Base-by-base conservation (phyloP, 2,329 filamentous ascomycete species). In the Fonsecaea monophora region DNA sequence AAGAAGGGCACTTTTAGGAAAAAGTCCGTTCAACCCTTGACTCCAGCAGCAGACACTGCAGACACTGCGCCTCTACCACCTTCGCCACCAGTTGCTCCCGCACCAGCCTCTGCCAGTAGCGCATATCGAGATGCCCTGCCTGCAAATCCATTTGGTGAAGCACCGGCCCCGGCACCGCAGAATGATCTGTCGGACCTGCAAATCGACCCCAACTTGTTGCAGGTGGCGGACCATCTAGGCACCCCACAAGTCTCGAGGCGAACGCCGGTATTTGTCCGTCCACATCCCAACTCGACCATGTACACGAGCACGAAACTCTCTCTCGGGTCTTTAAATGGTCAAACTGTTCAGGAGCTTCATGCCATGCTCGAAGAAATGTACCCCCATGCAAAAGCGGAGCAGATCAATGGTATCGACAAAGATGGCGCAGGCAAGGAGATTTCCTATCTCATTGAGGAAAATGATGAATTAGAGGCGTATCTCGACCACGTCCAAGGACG, bases 401-500 rank as follows among this genome's bases (percentile, higher is more conserved):
- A 84, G 34, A 83, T 93, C 15, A 87, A 92, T 72, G 91, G 90
- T 2, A 78, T 92, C 32, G 82, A 92, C 59, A 86, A 85, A 73
- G 68, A 87, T 73, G 35, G 66, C 21, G 60, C 40, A 15, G 87
- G 86, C 4, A 83, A 83, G 58, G 89, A 92, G 74, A 81, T 90
- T 53, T 81, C 81, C 15, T 85, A 91, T 73, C 79, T 83, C 63
- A 89, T 94, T 72, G 88, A 89, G 62, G 84, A 88, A 48, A 89
- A 94, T 72, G 86, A 87, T 68, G 90, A 94, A 78, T 76, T 95
- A 68, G 84, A 85, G 66, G 89, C 89, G 0, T 94, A 94, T 77
- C 77, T 95, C 71, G 82, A 84, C 55, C 89, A 91, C 74, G 82
- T 89, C 32, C 80, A 86, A 70, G 82, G 80, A 42, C 78, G 42